Conservation (phyloP, 345 rosid species). For the Murraya koenigii region DNA sequence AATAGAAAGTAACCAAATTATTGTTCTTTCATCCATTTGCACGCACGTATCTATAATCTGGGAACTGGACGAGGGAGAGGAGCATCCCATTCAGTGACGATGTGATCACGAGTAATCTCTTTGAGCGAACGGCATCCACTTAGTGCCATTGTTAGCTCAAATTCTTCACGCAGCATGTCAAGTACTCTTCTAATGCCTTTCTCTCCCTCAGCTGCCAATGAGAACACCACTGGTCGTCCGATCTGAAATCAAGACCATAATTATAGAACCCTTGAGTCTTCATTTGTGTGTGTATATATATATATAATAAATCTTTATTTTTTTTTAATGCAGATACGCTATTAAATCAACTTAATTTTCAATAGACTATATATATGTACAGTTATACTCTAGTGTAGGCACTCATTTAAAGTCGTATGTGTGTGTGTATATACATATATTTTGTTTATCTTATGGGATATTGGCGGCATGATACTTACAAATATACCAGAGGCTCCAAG, state of each 20-base stretch:
- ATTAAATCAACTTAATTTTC: too few species aligned
- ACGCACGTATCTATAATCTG: conserved; percentile 32
- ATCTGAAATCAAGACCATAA: conserved; percentile 42
- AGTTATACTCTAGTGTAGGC: too few species aligned
- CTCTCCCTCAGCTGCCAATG: conserved; percentile 88
- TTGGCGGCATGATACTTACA: conserved; percentile 39
- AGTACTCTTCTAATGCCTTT: conserved; percentile 73
- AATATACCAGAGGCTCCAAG: conserved; percentile 92
- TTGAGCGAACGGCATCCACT: conserved; percentile 81
- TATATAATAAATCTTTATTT: too few species aligned
- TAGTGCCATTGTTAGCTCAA: conserved; percentile 88
- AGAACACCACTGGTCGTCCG: conserved; percentile 87
- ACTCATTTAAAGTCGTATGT: too few species aligned
- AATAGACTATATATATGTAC: too few species aligned
- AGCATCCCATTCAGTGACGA: conserved; percentile 66
- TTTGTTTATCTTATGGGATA: too few species aligned
- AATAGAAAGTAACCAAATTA: conserved; percentile 10
- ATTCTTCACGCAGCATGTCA: conserved; percentile 79
- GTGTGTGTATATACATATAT: too few species aligned
- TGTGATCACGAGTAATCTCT: conserved; percentile 82
- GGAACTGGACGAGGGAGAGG: conserved; percentile 38
- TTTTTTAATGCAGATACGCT: too few species aligned
- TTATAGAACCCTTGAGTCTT: not conserved
- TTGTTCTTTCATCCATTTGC: not conserved
- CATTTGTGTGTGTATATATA: not conserved